phyloP scores from a whole-genome alignment of 306 rosid species.

The Inga laurina region DNA sequence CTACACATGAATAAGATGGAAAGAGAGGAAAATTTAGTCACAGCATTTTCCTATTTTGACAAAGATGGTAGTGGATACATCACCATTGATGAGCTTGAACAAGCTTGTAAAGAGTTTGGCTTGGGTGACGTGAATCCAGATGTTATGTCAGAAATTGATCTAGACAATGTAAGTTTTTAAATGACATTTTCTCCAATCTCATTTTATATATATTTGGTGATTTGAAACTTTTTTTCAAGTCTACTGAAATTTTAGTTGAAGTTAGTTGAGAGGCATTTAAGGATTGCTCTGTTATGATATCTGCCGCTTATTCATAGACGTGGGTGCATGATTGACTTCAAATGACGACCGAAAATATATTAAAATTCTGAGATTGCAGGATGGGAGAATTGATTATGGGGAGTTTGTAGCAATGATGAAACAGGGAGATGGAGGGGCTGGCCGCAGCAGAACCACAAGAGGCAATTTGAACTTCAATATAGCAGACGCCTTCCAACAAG shows the following conservation, averaged over 20 bases:
- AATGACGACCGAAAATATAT: neutral
- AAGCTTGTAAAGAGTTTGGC: constrained; percentile 77
- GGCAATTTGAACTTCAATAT: constrained; percentile 70
- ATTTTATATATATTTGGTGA: neutral
- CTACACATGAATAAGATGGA: constrained; percentile 88
- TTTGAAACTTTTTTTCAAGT: neutral
- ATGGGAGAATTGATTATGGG: constrained; percentile 81
- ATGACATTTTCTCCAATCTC: neutral
- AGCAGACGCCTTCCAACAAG: constrained; percentile 80
- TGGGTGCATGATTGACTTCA: neutral
- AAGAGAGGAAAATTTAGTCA: constrained; percentile 83
- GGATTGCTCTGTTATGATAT: neutral
- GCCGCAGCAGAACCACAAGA: constrained; percentile 70
- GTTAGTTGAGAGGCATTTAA: no score
- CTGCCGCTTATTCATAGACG: neutral
- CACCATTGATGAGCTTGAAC: constrained; percentile 86
- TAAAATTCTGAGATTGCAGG: constrained; percentile 46
- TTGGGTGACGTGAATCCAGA: constrained; percentile 75
- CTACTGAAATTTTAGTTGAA: no score
- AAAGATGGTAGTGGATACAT: constrained; percentile 90
- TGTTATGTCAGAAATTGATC: constrained; percentile 76
- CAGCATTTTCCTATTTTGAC: constrained; percentile 85
- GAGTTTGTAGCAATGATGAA: constrained; percentile 96
- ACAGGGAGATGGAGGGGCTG: constrained; percentile 57
- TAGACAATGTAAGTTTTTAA: constrained; percentile 68